A percentile compares a stretch with the other conserved stretches of the same genome.
Evolutionary conservation across 495 filamentous ascomycete genomes (phyloP).

Genomic region (Daldinia childiae): DNA sequence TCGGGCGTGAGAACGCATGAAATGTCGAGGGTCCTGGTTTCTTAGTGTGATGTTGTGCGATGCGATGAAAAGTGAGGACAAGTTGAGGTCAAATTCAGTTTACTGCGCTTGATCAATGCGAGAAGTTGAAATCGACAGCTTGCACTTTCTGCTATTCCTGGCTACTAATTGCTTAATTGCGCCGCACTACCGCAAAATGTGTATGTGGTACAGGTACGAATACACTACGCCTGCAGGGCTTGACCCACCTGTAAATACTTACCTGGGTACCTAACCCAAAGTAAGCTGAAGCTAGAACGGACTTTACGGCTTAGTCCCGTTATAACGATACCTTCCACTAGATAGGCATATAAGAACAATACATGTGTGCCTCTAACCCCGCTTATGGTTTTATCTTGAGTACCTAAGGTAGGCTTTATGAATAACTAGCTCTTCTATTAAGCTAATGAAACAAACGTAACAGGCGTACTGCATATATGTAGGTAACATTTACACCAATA

Average conservation of each 20-base stretch:
- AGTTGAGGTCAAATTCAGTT: constrained; percentile 4
- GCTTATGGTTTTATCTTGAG: not conserved
- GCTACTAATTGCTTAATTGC: constrained; percentile 37
- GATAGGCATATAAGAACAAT: too few relatives aligned
- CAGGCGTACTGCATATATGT: not conserved
- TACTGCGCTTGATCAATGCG: constrained; percentile 30
- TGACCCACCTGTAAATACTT: not conserved
- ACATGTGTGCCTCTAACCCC: not conserved
- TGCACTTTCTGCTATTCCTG: constrained; percentile 39
- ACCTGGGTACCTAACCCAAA: not conserved
- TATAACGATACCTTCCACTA: not conserved
- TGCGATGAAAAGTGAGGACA: not conserved
- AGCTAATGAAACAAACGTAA: not conserved
- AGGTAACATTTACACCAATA: not conserved
- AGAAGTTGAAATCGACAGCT: constrained; percentile 42
- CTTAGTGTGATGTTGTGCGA: constrained; percentile 2
- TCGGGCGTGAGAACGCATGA: constrained; percentile 42
- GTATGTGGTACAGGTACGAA: constrained; percentile 9
- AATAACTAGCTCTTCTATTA: not conserved
- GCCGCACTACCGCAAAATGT: constrained; percentile 15
- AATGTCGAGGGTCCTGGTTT: constrained; percentile 3
- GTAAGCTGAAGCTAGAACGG: not conserved
- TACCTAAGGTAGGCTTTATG: not conserved
- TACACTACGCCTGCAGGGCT: not conserved
- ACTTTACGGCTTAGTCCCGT: not conserved